Base-by-base conservation (phyloP, 2,329 filamentous ascomycete species). In the Corniculantispora saksenae region DNA sequence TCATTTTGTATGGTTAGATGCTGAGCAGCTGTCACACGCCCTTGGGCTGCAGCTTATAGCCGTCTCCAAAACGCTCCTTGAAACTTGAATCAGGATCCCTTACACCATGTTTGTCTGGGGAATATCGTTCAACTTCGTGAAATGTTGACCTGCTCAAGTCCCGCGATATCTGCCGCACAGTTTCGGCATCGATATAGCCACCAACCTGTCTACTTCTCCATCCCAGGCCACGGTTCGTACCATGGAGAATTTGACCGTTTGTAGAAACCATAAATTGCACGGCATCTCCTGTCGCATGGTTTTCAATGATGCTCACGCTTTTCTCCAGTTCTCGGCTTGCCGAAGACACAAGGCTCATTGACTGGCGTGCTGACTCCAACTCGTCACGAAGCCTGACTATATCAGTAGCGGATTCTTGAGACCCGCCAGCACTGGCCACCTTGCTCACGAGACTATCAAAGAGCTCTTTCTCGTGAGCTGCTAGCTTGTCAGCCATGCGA, bases 211-310 rank as follows among this genome's bases (percentile, higher is more conserved):
- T 66, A n/a, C 51, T 63, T 50, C 65, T 65, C 48, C 23, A 65
- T 3, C 69, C 67, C 15, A 67, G 43, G 5, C 67, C 67, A 7
- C 60, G 53, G 32, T 70, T 71, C 43, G 63, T 71, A 1, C 68
- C 66, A 61, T 70, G 56, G 1, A 70, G 63, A 15, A 60, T 67
- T 29, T 70, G 69, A 2, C 62, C 67, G 15, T 68, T 65, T 0
- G 67, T 70, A 5, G 64, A 67, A 12, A 67, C 67, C 57, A 71
- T 65, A 25, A 68, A 66, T 43, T 71, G 66, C 9, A 70, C 57
- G 32, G 67, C 66, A n/a, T 70, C 66, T 10, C 68, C 68, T 9
- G 65, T 68, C 25, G 68, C 65, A 43, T 70, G 64, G 25, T 70
- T 70, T 23, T 70, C 68, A 2, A 70, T 70, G 19, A 65, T 63